Evolutionary conservation across 2,329 filamentous ascomycete genomes (phyloP), one percentile per base, ranked within the genome.

Genomic region (Paracoccidioides lutzii): DNA sequence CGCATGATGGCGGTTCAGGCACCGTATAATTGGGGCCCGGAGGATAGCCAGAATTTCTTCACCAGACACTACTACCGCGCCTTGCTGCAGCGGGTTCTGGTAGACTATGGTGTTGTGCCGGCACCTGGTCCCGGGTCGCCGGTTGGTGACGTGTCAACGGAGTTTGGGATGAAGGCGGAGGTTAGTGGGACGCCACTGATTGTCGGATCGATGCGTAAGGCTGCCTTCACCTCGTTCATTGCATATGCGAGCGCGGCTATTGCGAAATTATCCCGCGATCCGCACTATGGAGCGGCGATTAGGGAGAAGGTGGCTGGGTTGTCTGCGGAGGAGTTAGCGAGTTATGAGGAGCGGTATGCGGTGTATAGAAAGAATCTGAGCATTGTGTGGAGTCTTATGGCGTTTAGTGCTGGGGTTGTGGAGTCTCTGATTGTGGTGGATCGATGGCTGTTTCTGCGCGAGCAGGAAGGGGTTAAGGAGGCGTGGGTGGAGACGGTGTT

Each of bases 1-100:
- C 82, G 93, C 46, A 95, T 95, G 86, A 96, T 97, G 91, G 91
- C 91, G 2, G 90, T 94, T 52, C 93, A 98, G 73, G 93, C 93
- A 6, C 90, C 93, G 1, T 78, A 84, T 58, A 98, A 98, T 73
- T 98, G 93, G 93, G 87, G 86, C 2, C 75, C 77, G 30, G 75
- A 78, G 33, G 90, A 95, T 58, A 94, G 88, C 67, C 85, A 90
- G 53, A 78, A 76, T 6, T 98, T 97, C 73, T 97, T 98, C 75
- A 88, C 84, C 0, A 81, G 91, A 0, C 93, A 98, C 69, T 95
- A 93, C 71, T 98, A 86, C 75, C 87, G 93, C 46, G 88, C 93
- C 0, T 77, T 97, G 0, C 76, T 97, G 28, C 93, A 98, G 69
- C 86, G 86, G 57, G 85, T 98, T n/a, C 90, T 97, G 59, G 78